Percentiles rank a stretch among this genome's conserved stretches.
These are phyloP conservation scores for Aspergillus cavernicola DNA, from an alignment of 495 filamentous ascomycete genomes.

Conservation along the genomic window DNA sequence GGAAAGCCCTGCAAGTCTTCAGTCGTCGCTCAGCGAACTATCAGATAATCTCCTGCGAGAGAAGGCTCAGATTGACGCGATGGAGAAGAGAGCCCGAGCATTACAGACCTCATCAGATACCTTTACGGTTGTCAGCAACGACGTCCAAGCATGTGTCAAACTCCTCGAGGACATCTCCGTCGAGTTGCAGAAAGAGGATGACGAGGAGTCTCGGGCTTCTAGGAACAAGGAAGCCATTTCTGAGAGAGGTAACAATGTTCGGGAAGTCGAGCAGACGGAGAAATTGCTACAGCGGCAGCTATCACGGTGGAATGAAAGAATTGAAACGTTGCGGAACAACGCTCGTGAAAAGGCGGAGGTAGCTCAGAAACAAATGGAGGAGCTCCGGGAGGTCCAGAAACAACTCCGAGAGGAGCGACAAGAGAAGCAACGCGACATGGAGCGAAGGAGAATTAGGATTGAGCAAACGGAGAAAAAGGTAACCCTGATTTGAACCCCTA, in stretches of 20 bases:
- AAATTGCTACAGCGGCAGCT: conserved; percentile 78
- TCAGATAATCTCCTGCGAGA: conserved; percentile 70
- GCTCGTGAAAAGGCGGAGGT: conserved; percentile 74
- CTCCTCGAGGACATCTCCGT: conserved; percentile 80
- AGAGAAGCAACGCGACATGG: conserved; percentile 85
- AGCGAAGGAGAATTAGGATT: conserved; percentile 82
- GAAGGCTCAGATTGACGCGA: conserved; percentile 75
- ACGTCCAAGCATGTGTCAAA: conserved; percentile 81
- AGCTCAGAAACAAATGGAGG: conserved; percentile 86
- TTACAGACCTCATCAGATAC: conserved; percentile 91
- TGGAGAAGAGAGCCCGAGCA: conserved; percentile 80
- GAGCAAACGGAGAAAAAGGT: conserved; percentile 99
- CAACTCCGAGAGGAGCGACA: conserved; percentile 77
- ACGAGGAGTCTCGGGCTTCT: conserved; percentile 72
- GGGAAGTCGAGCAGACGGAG: conserved; percentile 87
- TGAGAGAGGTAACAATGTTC: conserved; percentile 80
- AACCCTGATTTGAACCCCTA: conserved; percentile 8
- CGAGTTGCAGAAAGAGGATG: conserved; percentile 86
- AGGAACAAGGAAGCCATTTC: conserved; percentile 82
- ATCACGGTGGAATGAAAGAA: conserved; percentile 76
- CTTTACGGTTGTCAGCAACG: conserved; percentile 74
- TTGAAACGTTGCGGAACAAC: conserved; percentile 70
- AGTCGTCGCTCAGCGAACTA: conserved; percentile 76
- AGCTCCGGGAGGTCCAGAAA: conserved; percentile 75
- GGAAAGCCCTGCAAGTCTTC: conserved; percentile 77